Base-by-base conservation (phyloP, 108 stramenopile genomes). In the Conticribra weissflogii region DNA sequence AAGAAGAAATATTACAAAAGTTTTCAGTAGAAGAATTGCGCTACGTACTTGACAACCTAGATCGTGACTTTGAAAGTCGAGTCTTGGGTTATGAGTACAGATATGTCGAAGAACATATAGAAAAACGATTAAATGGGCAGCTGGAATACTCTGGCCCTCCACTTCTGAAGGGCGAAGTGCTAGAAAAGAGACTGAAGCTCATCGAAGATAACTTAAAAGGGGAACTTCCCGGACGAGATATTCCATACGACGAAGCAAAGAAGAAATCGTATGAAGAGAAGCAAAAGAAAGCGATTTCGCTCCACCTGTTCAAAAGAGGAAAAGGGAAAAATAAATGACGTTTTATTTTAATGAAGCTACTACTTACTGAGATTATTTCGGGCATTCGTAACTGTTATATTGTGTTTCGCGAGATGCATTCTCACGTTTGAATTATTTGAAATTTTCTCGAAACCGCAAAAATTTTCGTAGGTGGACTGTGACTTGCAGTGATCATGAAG, bases 1-100 rank as follows among this genome's bases (percentile, higher is more conserved):
- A 19, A 29, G 30, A 31, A 18, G 28, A 58, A 14, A 32, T 58
- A 19, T 15, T 58, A 12, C 30, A 19, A 1, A 30, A 54, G 3
- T 58, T 29, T 15, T 33, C 56, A 25, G 15, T 31, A 8, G 8
- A 58, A 17, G 56, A 58, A 32, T 58, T 58, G 8, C 8, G 34
- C 18, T 58, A 33, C 23, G 56, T 58, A 32, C 56, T 58, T 29
- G 8, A 32, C 19, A 58, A 58, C 34, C 56, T 58, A 3, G 56
- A 58, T 19, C 14, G 31, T 58, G 56, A 58, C 28, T 58, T 32
- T 9, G 56, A 58, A 22, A 58, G 31, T 12, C n/a, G 34, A 32
- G 34, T n/a, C 7, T 32, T 58, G 23, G 56, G 56, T 3, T 58
- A 58, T 9, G 56, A 58, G 18, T 58, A 58, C 31, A 9, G 34